Percentiles rank a stretch among this genome's conserved stretches.
Evolutionary conservation across 192 early-diverging fungal species (phyloP).

Genomic region (Lobosporangium transversale): DNA sequence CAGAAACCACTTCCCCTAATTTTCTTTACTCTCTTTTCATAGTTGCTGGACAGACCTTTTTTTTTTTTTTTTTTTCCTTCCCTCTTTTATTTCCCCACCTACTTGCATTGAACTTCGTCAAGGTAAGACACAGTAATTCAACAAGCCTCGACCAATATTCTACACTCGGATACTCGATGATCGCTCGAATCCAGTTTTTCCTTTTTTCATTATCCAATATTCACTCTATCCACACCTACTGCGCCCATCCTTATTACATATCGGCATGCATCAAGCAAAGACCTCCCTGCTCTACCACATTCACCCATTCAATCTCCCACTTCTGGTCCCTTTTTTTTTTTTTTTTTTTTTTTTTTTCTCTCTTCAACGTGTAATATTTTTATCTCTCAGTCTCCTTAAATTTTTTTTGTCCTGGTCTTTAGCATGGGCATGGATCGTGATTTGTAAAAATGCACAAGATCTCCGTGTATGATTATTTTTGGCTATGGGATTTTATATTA

Average conservation of each 20-base stretch:
- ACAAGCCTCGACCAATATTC: conserved; percentile 1
- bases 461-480: background rate
- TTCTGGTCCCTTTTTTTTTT: background rate
- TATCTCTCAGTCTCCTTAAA: background rate
- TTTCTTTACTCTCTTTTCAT: conserved; percentile 14
- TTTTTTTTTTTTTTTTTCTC: background rate
- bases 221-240: background rate
- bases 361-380: background rate
- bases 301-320: background rate
- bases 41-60: no score
- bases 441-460: background rate
- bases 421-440: background rate
- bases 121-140: no score
- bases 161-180: no score
- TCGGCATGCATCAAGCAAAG: background rate
- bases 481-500: background rate
- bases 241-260: background rate
- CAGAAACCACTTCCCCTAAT: conserved; percentile 19
- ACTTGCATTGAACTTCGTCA: no score
- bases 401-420: background rate
- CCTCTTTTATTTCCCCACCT: no score
- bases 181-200: no score
- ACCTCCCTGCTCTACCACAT: no score
- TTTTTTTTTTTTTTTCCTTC: no score
- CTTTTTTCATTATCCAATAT: background rate